These are phyloP conservation scores for Salicornia ramosissima DNA, from an alignment of 148 eudicot genomes.

Conservation along the genomic window DNA sequence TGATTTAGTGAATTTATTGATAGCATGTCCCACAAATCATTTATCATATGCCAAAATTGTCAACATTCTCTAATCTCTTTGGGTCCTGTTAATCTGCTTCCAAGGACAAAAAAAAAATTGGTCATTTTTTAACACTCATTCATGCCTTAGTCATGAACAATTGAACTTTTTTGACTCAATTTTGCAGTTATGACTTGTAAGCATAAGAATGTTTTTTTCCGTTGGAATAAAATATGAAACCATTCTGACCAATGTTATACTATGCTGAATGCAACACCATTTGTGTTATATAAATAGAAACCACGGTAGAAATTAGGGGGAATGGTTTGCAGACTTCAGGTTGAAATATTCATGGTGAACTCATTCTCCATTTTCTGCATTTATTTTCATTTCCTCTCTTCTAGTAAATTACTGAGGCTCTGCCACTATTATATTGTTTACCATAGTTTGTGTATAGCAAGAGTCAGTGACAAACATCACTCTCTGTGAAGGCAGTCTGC, in stretches of 20 bases:
- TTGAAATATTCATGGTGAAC: background rate
- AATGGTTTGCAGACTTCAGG: background rate
- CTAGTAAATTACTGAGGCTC: background rate
- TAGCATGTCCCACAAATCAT: background rate
- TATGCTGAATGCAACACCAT: background rate
- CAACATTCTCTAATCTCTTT: too few species aligned
- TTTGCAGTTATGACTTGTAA: too few species aligned
- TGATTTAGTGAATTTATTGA: background rate
- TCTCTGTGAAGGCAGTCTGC: constrained; percentile 73
- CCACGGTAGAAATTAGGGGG: background rate
- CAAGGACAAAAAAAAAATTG: too few species aligned
- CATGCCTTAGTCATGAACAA: background rate
- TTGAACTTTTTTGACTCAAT: background rate
- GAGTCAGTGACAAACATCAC: constrained; percentile 17
- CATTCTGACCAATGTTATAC: background rate
- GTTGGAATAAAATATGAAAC: background rate
- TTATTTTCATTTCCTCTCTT: background rate
- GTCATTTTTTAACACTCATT: background rate
- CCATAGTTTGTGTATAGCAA: background rate
- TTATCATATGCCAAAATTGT: background rate
- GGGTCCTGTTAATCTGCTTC: too few species aligned
- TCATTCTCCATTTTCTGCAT: background rate
- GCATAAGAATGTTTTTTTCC: background rate
- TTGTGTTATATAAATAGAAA: background rate
- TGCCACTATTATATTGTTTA: background rate